These are phyloP conservation scores for Suillus alpinus DNA, from an alignment of 768 basidiomycete genomes.

Conservation along the genomic window DNA sequence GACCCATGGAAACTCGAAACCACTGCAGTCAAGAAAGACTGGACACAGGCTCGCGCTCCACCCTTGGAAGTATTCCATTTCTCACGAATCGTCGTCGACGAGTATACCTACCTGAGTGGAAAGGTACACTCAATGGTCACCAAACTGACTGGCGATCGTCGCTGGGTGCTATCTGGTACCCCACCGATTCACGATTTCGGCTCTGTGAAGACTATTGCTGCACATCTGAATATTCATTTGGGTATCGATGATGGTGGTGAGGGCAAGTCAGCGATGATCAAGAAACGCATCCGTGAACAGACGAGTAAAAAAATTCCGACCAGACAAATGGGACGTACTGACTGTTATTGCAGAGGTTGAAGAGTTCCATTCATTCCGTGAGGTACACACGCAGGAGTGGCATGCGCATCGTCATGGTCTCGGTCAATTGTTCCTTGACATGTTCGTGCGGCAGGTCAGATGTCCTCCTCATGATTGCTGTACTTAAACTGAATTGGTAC, in stretches of 20 bases:
- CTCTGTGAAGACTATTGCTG: slow-evolving; percentile 86
- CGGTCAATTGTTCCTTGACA: slow-evolving; percentile 79
- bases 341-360: slow-evolving; percentile 62
- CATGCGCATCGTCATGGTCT: slow-evolving; percentile 81
- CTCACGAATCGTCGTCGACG: slow-evolving; percentile 85
- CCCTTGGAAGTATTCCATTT: slow-evolving; percentile 94
- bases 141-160: slow-evolving; percentile 69
- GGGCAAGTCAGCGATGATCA: slow-evolving; percentile 68
- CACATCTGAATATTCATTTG: slow-evolving; percentile 85
- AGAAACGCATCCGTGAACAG: slow-evolving; percentile 79
- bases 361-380: slow-evolving; percentile 94
- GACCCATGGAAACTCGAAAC: slow-evolving; percentile 80
- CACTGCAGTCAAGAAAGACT: slow-evolving; percentile 62
- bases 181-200: slow-evolving; percentile 91
- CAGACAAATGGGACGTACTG: slow-evolving; percentile 11
- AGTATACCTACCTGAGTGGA: slow-evolving; percentile 90
- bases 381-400: slow-evolving; percentile 90
- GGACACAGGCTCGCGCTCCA: slow-evolving; percentile 76
- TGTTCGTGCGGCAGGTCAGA: slow-evolving; percentile 80
- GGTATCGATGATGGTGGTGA: slow-evolving; percentile 89
- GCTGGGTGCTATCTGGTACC: slow-evolving; percentile 97
- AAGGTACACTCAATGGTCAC: slow-evolving; percentile 78
- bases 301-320: slow-evolving; percentile 53
- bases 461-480: background rate
- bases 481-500: slow-evolving; percentile 5